Percentiles rank a stretch among this genome's conserved stretches.
Conservation (phyloP, 2,329 filamentous ascomycete species). For the Fusarium ambrosium region DNA sequence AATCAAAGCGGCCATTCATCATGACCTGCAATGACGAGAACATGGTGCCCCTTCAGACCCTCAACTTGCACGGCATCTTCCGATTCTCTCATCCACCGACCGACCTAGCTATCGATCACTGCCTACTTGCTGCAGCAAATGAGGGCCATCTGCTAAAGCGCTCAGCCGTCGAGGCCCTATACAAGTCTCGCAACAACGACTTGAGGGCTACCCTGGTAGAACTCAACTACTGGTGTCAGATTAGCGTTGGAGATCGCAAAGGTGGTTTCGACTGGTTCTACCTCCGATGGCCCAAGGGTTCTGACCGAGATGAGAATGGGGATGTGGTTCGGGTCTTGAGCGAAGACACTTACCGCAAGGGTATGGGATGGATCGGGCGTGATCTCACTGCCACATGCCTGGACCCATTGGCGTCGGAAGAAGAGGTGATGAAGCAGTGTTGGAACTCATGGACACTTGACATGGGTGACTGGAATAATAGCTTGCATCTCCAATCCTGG, state of each 20-base stretch:
- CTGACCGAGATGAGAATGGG: slow-evolving; percentile 76
- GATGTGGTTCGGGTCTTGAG: slow-evolving; percentile 84
- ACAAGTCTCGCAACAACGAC: slow-evolving; percentile 77
- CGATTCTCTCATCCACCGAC: slow-evolving; percentile 77
- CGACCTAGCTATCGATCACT: slow-evolving; percentile 81
- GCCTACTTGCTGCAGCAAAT: slow-evolving; percentile 85
- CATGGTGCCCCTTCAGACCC: slow-evolving; percentile 79
- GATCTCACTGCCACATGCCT: slow-evolving; percentile 63
- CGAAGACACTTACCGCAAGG: slow-evolving; percentile 79
- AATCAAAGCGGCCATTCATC: slow-evolving; percentile 92
- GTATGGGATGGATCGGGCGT: slow-evolving; percentile 82
- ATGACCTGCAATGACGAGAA: slow-evolving; percentile 95
- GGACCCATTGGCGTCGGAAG: slow-evolving; percentile 62
- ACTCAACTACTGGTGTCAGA: slow-evolving; percentile 96
- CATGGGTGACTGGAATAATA: slow-evolving; percentile 68
- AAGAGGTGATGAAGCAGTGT: slow-evolving; percentile 73
- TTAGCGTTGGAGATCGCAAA: slow-evolving; percentile 89
- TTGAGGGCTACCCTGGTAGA: slow-evolving; percentile 86
- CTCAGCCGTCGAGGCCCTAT: slow-evolving; percentile 76
- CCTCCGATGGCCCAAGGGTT: slow-evolving; percentile 79
- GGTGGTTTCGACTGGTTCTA: slow-evolving; percentile 93
- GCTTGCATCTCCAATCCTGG: slow-evolving; percentile 56
- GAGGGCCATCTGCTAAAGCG: slow-evolving; percentile 87
- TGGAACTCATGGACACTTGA: slow-evolving; percentile 79
- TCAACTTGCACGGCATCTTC: slow-evolving; percentile 89